These are phyloP conservation scores for Penicillium crystallinum DNA, from an alignment of 495 filamentous ascomycete species.

Conservation along the genomic window DNA sequence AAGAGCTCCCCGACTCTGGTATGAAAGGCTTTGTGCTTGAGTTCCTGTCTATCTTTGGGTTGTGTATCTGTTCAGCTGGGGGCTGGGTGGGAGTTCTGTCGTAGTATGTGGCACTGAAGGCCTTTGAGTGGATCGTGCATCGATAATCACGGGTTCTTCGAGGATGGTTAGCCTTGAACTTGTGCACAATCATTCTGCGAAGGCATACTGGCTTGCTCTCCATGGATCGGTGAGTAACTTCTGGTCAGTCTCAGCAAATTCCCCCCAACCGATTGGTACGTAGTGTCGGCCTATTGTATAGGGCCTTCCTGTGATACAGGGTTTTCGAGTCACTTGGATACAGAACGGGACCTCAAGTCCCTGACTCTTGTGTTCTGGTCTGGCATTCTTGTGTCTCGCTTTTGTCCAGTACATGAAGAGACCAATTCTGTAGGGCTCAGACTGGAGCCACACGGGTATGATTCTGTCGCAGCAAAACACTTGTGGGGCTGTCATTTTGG, in stretches of 20 bases:
- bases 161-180: neutral
- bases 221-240: neutral
- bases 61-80: neutral
- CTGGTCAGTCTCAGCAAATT: neutral
- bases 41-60: neutral
- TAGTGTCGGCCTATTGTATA: too few relatives aligned
- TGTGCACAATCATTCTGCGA: neutral
- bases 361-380: neutral
- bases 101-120: neutral
- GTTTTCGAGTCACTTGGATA: neutral
- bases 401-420: neutral
- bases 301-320: too few relatives aligned
- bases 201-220: neutral
- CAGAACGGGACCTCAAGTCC: neutral
- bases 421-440: neutral
- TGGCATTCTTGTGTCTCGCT: neutral
- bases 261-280: neutral
- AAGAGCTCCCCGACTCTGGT: neutral
- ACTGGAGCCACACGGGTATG: neutral
- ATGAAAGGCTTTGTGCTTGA: neutral
- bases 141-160: neutral
- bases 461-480: neutral
- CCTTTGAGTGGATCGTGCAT: neutral
- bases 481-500: too few relatives aligned
- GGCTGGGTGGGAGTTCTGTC: neutral